Evolutionary conservation across 257 asterid species (phyloP).

Genomic region (Petrea volubilis): DNA sequence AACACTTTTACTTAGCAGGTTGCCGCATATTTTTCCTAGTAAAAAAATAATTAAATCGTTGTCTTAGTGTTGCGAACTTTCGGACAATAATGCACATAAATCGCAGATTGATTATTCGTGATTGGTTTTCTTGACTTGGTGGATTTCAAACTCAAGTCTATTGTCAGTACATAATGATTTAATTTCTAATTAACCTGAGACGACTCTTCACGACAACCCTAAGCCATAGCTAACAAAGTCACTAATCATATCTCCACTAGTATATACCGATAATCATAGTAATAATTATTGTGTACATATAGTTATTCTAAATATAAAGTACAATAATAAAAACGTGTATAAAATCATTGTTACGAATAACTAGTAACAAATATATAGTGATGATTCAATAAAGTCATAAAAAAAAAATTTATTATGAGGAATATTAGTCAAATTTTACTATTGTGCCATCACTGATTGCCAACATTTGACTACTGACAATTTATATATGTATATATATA

Average conservation of each 20-base stretch:
- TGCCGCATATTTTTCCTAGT: constrained; percentile 37
- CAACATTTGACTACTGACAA: no score
- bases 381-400: no score
- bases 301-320: no score
- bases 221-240: constrained; percentile 9
- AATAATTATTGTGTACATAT: no score
- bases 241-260: neutral
- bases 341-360: no score
- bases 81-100: constrained; percentile 22
- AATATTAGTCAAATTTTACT: no score
- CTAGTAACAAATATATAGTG: no score
- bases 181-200: neutral
- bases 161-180: neutral
- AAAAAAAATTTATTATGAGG: no score
- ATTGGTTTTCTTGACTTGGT: constrained; percentile 14
- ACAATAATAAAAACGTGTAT: no score
- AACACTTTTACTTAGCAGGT: constrained; percentile 31
- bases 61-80: constrained; percentile 24
- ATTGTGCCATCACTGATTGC: no score
- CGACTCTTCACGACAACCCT: constrained; percentile 7
- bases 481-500: no score
- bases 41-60: constrained; percentile 18
- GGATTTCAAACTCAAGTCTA: neutral
- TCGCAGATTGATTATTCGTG: neutral
- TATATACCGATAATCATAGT: no score